A percentile compares a stretch with the other conserved stretches of the same genome.
These are phyloP conservation scores for Bacidia rubella DNA, from an alignment of 495 filamentous ascomycete species.

Conservation along the genomic window DNA sequence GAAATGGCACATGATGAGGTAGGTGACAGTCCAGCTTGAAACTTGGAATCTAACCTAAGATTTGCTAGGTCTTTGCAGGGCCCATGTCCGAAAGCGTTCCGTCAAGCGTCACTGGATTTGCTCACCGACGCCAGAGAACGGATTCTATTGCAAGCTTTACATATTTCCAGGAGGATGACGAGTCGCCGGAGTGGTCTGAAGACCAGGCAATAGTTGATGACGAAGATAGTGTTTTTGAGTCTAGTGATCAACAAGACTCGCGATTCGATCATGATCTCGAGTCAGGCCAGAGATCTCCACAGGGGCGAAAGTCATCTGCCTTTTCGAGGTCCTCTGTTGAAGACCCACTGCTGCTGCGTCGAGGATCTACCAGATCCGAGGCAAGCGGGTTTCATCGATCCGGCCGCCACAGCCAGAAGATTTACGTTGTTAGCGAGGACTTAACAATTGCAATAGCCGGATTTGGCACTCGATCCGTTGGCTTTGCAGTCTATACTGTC, in stretches of 20 bases:
- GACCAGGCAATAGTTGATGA: constrained; percentile 40
- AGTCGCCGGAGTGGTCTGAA: constrained; percentile 35
- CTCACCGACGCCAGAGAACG: constrained; percentile 58
- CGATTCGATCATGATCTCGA: background rate
- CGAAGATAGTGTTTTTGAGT: constrained; percentile 40
- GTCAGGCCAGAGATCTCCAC: constrained; percentile 1
- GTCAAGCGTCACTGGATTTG: constrained; percentile 76
- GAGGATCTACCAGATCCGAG: constrained; percentile 42
- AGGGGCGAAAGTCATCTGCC: constrained; percentile 41
- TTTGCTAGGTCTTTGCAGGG: constrained; percentile 66
- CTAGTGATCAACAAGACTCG: constrained; percentile 24
- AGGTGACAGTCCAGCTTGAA: constrained; percentile 8
- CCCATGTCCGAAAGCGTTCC: constrained; percentile 92
- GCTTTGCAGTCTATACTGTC: constrained; percentile 51
- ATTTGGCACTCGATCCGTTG: constrained; percentile 60
- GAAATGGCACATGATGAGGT: constrained; percentile 98
- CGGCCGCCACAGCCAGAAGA: constrained; percentile 63
- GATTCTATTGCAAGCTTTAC: constrained; percentile 83
- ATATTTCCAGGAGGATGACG: constrained; percentile 58
- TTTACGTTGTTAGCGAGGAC: constrained; percentile 87
- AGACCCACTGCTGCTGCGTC: constrained; percentile 57
- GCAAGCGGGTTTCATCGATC: constrained; percentile 41
- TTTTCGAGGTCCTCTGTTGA: constrained; percentile 48
- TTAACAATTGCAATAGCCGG: constrained; percentile 84
- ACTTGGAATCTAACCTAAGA: background rate